A percentile compares a stretch with the other conserved stretches of the same genome.
Conservation (phyloP, 257 asterid genomes). For the Solanum rostratum region DNA sequence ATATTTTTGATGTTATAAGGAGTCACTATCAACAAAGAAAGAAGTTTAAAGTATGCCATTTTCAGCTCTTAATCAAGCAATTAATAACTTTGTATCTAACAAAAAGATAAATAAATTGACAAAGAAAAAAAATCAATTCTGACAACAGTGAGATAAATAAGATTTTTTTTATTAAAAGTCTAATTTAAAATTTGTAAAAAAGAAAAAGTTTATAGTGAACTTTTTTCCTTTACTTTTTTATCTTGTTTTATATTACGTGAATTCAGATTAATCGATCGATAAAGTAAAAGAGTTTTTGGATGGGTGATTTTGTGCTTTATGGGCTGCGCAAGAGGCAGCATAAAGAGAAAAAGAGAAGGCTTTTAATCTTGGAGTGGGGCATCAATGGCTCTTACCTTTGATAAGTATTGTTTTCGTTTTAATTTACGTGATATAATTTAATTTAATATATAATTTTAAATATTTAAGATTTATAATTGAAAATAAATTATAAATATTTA, state of each 20-base stretch:
- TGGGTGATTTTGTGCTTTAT: neutral
- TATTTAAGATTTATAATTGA: no score
- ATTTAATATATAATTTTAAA: no score
- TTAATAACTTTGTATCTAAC: neutral
- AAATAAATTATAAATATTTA: no score
- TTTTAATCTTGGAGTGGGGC: conserved; percentile 58
- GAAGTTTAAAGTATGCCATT: neutral
- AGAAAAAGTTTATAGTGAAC: no score
- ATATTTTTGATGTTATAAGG: neutral
- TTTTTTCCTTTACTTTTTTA: neutral
- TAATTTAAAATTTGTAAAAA: neutral
- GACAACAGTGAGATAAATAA: neutral
- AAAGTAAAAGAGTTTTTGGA: neutral
- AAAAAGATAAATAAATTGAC: neutral
- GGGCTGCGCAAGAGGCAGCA: neutral
- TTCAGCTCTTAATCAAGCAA: neutral
- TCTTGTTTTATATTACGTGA: neutral
- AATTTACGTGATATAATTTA: no score
- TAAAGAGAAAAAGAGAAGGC: conserved; percentile 7
- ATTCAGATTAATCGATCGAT: neutral
- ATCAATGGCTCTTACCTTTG: conserved; percentile 23
- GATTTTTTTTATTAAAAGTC: neutral
- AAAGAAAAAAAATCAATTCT: neutral
- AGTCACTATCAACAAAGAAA: neutral
- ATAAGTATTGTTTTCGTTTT: no score